Percentiles rank a stretch among this genome's conserved stretches.
phyloP scores from a whole-genome alignment of 129 eudicot genomes.

The Flaveria bidentis region DNA sequence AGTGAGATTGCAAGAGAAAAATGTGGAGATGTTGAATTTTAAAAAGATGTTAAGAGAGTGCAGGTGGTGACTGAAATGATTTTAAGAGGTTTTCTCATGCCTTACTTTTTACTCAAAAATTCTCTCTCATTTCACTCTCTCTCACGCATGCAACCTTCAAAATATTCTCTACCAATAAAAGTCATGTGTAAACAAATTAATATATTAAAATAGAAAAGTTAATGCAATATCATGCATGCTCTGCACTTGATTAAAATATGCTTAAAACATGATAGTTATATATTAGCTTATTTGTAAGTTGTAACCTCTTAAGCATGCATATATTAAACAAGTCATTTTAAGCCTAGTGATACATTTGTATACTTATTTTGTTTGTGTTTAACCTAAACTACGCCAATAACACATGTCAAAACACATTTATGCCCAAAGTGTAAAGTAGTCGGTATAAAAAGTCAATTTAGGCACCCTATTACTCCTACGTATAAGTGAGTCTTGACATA shows the following conservation, averaged over 20 bases:
- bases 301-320: slow-evolving; percentile 36
- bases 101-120: slow-evolving; percentile 54
- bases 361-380: neutral
- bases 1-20: slow-evolving; percentile 13
- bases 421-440: too few species aligned
- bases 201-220: slow-evolving; percentile 20
- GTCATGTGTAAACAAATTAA: neutral
- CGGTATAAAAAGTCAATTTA: too few species aligned
- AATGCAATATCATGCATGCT: slow-evolving; percentile 22
- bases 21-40: slow-evolving; percentile 33
- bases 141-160: slow-evolving; percentile 27
- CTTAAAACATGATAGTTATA: slow-evolving; percentile 24
- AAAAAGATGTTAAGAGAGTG: slow-evolving; percentile 42
- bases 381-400: neutral
- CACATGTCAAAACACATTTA: neutral
- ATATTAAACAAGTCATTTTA: slow-evolving; percentile 6
- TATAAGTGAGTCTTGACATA: too few species aligned
- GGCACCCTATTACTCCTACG: too few species aligned
- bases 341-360: slow-evolving; percentile 18
- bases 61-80: slow-evolving; percentile 60
- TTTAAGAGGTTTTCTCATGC: slow-evolving; percentile 59
- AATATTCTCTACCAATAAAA: slow-evolving; percentile 14
- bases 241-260: slow-evolving; percentile 15
- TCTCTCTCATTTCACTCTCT: neutral
- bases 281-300: slow-evolving; percentile 45